Evolutionary conservation across 495 filamentous ascomycete genomes (phyloP).

Genomic region (Xylaria cubensis): DNA sequence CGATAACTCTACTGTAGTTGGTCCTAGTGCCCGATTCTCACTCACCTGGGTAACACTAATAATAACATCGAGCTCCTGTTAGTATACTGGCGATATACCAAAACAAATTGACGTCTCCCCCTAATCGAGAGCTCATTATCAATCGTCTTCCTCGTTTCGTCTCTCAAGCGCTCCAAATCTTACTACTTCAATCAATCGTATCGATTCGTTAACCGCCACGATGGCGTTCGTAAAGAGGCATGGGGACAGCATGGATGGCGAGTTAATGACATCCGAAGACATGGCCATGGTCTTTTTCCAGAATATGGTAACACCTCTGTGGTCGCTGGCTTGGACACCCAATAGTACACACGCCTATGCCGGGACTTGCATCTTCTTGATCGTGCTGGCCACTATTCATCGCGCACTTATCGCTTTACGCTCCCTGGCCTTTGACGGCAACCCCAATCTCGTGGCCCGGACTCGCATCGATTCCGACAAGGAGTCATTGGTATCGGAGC

Average conservation of each 20-base stretch:
- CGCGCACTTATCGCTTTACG: slow-evolving; percentile 66
- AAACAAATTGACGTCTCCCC: background rate
- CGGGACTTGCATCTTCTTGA: slow-evolving; percentile 79
- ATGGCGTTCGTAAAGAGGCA: background rate
- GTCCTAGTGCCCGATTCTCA: background rate
- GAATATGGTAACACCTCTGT: slow-evolving; percentile 68
- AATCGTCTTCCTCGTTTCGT: background rate
- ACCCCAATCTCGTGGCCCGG: background rate
- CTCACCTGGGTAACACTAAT: background rate
- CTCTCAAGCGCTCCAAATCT: background rate
- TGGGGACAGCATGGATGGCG: slow-evolving; percentile 7
- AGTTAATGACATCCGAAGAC: slow-evolving; percentile 12
- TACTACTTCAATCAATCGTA: no score
- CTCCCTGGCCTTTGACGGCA: background rate
- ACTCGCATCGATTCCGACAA: background rate
- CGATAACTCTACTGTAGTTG: background rate
- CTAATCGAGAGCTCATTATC: background rate
- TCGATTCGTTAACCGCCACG: background rate
- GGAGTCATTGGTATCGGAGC: background rate
- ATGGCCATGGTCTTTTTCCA: slow-evolving; percentile 60
- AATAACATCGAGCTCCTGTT: background rate
- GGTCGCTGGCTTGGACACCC: slow-evolving; percentile 70
- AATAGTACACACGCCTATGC: slow-evolving; percentile 66
- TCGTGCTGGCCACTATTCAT: slow-evolving; percentile 68
- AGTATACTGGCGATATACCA: background rate